Evolutionary conservation across 148 eudicot species (phyloP), one percentile per base, ranked within the genome.

Genomic region (Hydrangea macrophylla): DNA sequence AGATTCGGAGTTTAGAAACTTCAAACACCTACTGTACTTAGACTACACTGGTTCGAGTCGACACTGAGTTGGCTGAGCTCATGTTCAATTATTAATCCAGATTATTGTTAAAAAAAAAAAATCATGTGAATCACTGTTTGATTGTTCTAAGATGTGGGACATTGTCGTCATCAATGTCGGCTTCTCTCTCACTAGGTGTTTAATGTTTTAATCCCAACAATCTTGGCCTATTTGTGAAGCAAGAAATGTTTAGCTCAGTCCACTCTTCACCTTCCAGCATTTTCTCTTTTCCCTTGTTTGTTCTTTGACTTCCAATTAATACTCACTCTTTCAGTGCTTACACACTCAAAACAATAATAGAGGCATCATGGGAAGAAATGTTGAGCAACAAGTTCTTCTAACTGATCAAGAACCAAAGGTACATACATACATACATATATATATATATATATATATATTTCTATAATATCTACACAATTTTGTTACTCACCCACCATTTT

Each of bases 331-430:
- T 57, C 6, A 35, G 36, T 27, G 55, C 15, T 10, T n/a, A 37
- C 42, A 62, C 30, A 44, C 18, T 26, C 5, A 6, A 67, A 39
- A 37, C 12, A 33, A 25, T 13, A 35, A 25, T 11, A 9, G 7
- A 62, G 30, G n/a, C 27, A 72, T 57, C 71, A 76, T 80, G 83
- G 76, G 70, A 56, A 66, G 62, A 64, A 69, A 69, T 64, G 31
- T 48, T 26, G 68, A 79, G 61, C 77, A 72, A 64, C 73, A 80
- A 32, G n/a, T 57, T 10, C 17, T 60, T 39, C 76, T 68, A 9
- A n/a, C n/a, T n/a, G 62, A 55, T 62, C 59, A 33, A 62, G 71
- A 75, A 40, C 64, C 69, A 42, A 76, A 80, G 83, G 83, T 48
- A 8, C 8, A 8, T 35, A 8, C 8, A 8, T 35, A 8, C 8